These are phyloP conservation scores for Fusarium xyrophilum DNA, from an alignment of 2,329 filamentous ascomycete species.

Conservation along the genomic window DNA sequence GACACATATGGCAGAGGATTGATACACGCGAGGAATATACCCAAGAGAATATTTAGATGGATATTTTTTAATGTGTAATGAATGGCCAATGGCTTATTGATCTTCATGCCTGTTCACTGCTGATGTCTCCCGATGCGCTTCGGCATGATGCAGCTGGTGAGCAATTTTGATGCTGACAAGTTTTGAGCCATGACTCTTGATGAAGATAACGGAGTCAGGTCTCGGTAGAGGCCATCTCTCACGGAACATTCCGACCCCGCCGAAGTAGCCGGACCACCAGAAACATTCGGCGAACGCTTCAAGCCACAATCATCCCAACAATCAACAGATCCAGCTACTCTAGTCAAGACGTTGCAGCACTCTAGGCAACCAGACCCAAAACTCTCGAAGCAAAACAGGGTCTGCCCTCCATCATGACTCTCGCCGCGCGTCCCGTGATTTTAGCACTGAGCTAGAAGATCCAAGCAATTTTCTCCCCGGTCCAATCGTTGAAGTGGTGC, in stretches of 20 bases:
- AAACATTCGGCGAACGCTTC: background rate
- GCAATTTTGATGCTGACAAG: fast-evolving
- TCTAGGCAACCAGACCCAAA: background rate
- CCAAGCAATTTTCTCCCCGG: background rate
- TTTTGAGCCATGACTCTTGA: background rate
- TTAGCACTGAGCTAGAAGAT: background rate
- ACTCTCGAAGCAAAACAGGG: background rate
- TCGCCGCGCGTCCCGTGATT: background rate
- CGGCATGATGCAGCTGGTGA: fast-evolving
- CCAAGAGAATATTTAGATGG: conserved; percentile 3
- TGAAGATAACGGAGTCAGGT: fast-evolving
- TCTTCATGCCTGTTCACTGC: background rate
- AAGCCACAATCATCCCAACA: background rate
- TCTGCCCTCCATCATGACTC: conserved; percentile 12
- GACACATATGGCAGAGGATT: background rate
- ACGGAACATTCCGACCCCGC: background rate
- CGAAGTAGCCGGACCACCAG: too few species aligned
- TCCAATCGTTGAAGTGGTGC: background rate
- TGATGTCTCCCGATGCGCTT: fast-evolving
- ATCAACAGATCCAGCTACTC: background rate
- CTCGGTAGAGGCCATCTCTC: background rate
- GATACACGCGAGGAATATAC: background rate
- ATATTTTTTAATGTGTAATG: conserved; percentile 28
- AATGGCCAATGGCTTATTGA: background rate
- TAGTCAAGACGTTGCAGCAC: background rate